Percentiles rank a stretch among this genome's conserved stretches.
Conservation (phyloP, 306 rosid genomes). For the Sindora glabra region DNA sequence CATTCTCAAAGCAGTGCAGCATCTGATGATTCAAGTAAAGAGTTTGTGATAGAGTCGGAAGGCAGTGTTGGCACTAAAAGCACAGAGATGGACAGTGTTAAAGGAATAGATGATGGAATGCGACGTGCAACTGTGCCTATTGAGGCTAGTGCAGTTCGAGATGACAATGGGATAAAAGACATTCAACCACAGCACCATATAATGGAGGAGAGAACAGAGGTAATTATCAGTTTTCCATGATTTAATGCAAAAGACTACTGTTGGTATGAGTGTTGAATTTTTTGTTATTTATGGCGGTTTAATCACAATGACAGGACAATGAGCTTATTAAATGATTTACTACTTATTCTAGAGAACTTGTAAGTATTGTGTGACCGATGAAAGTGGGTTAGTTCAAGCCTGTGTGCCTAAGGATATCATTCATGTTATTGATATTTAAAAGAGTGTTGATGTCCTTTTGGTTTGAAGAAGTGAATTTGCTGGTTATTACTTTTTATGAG, state of each 20-base stretch:
- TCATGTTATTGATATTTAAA: not conserved
- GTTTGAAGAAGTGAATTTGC: slow-evolving; percentile 10
- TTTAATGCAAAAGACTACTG: slow-evolving; percentile 4
- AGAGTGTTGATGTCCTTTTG: not conserved
- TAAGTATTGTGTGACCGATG: not conserved
- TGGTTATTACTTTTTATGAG: slow-evolving; percentile 17
- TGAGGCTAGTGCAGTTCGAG: slow-evolving; percentile 23
- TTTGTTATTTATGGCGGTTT: slow-evolving; percentile 1
- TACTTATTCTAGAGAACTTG: not conserved
- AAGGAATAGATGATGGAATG: slow-evolving; percentile 25
- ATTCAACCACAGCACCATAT: slow-evolving; percentile 25
- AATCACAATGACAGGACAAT: slow-evolving; percentile 3
- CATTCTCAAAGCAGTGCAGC: slow-evolving; percentile 22
- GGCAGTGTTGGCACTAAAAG: slow-evolving; percentile 23
- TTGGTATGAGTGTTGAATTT: not conserved
- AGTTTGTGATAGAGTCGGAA: slow-evolving; percentile 23
- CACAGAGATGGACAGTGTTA: slow-evolving; percentile 19
- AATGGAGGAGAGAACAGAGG: slow-evolving; percentile 44
- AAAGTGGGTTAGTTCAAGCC: not conserved
- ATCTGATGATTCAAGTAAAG: slow-evolving; percentile 28
- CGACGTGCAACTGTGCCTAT: slow-evolving; percentile 31
- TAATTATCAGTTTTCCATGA: slow-evolving; percentile 19
- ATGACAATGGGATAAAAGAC: slow-evolving; percentile 26
- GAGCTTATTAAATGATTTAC: slow-evolving; percentile 14
- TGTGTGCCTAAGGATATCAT: not conserved